Base-by-base conservation (phyloP, 805 yeast genomes). In the Nakazawaea sp. region DNA sequence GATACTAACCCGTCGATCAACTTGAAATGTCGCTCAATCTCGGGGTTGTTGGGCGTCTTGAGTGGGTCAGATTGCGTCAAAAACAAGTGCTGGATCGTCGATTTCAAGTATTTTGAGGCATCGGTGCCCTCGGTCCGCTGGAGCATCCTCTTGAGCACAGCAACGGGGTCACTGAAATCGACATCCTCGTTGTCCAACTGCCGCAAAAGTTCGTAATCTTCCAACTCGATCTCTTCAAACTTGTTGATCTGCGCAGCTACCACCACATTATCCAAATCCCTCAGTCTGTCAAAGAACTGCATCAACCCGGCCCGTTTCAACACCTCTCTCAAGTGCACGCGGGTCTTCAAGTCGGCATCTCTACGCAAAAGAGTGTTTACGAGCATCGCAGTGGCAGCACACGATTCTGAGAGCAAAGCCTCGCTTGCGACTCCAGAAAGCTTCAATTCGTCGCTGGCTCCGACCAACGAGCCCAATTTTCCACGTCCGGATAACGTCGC, bases 381-480 rank as follows among this genome's bases (percentile, higher is more conserved):
- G 43, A 74, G 58, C 32, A 73, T 54, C 62, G 72, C 58, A 1
- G 77, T 68, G 12, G 75, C 64, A 29, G 70, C 55, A 28, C 74
- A 69, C 47, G 72, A 74, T 37, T 73, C 77, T 42, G 72, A 60
- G 18, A 86, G 60, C 39, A 78, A 74, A 38, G 68, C 69, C 50
- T 84, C 90, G 18, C 76, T 70, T 34, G 68, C 68, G 23, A 70
- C 64, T 0, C 77, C 74, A 2, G 66, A 62, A 5, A 70, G 56
- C 41, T 76, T 78, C 37, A 77, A 70, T 46, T 90, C 97, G 8
- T 81, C 92, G 41, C 86, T 80, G 0, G 96, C 95, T 2, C 97
- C 97, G 7, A 90, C 97, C 49, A 81, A 58, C 1, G 96, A 85
- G 9, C 96, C 96, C 71, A 84, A 69, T 49, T 78, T 81, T 6